Conservation (phyloP, 352 stramenopile genomes). For the Phytophthora melonis region DNA sequence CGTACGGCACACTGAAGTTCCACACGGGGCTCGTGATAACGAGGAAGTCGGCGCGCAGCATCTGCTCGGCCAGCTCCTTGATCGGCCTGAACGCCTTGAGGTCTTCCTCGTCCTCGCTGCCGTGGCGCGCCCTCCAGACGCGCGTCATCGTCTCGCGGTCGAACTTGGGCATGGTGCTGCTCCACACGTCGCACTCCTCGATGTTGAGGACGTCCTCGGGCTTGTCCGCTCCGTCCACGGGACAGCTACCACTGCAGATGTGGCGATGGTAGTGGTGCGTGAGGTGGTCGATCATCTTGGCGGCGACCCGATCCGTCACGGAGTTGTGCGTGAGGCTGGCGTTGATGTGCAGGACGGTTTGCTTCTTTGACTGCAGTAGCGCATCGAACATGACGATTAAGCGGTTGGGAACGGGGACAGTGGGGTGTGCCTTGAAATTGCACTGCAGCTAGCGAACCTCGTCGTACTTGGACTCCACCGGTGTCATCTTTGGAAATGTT, state of each 20-base stretch:
- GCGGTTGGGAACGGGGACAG: not conserved
- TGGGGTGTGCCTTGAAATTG: not conserved
- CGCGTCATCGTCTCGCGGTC: conserved; percentile 75
- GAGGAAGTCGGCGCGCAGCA: conserved; percentile 78
- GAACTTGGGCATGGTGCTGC: conserved; percentile 68
- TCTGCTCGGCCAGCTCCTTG: conserved; percentile 65
- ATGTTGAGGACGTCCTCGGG: conserved; percentile 67
- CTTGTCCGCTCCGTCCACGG: conserved; percentile 24
- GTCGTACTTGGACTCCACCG: conserved; percentile 18
- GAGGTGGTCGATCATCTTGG: conserved; percentile 73
- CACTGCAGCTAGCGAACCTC: conserved; percentile 12
- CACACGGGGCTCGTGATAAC: conserved; percentile 81
- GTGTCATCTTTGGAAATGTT: conserved; percentile 1
- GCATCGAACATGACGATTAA: conserved; percentile 11
- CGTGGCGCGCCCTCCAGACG: conserved; percentile 74
- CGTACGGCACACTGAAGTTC: conserved; percentile 83
- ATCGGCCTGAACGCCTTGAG: conserved; percentile 72
- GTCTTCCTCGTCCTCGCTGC: conserved; percentile 64
- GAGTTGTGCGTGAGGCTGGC: conserved; percentile 79
- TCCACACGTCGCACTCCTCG: conserved; percentile 79
- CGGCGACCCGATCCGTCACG: conserved; percentile 72
- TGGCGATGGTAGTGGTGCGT: conserved; percentile 80
- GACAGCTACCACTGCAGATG: conserved; percentile 29
- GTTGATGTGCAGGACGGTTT: conserved; percentile 85
- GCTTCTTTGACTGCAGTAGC: conserved; percentile 49